Base-by-base conservation (phyloP, 78 protist species). In the Dictyostelium firmibasis region DNA sequence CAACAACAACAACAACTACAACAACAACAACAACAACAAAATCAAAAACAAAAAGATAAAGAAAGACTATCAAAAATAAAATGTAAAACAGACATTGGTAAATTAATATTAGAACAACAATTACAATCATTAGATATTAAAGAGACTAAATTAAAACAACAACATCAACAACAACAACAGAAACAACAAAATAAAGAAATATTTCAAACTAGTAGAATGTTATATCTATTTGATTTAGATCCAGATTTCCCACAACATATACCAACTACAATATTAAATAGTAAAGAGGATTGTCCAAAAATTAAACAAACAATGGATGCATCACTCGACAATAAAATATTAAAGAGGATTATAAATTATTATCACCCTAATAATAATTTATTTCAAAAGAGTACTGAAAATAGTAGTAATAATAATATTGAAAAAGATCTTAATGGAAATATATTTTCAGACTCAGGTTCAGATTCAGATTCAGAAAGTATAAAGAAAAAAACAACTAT, bases 211-310 rank as follows among this genome's bases (percentile, higher is more conserved):
- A 85, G 87, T 29, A 89, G 94, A 81, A 89, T 77, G 84, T 3
- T 53, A 16, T 89, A 89, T 81, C 36, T 33, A 16, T 89, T 81
- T 70, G 94, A 89, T 35, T 69, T 89, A 44, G 94, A 89, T 81
- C 83, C 94, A 23, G 60, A 69, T 47, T 89, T 89, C 50, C 60
- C 86, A 11, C 86, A 78, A 89, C 50, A 27, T 29, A 23, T 89
- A 44, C 94, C 94, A 69, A 62, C 76, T 35, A 81, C 94, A 2
- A 69, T 70, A 9, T 25, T 69, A 8, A 43, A 64, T 29, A 81
- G 87, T 35, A 81, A 89, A 33, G 86, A 89, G 16, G 93, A 87
- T 67, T 62, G 93, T 64, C 81, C 85, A n/a, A 9, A 20, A 14
- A 14, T 44, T 27, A 50, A 81, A 75, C 69, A 78, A n/a, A 41